Base-by-base conservation (phyloP, 768 basidiomycete species). In the Boletus rufocinnamomeus region DNA sequence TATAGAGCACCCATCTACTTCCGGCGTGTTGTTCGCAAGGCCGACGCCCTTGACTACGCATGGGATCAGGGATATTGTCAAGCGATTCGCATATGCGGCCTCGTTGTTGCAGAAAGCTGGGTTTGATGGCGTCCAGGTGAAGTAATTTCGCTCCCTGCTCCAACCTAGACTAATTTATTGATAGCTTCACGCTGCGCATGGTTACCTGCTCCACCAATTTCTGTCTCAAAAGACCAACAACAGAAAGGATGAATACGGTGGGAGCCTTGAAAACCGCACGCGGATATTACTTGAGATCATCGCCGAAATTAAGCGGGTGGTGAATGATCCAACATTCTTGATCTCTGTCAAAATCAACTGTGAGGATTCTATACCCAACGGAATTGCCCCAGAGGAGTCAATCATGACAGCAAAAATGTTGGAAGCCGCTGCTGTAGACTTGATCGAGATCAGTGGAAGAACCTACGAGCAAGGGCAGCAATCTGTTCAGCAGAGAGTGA, bases 71-170 rank as follows among this genome's bases (percentile, higher is more conserved):
- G 80, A 84, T 54, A 81, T 82, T 56, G 68, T 81, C 23, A 35
- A 72, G n/a, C 70, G 80, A 13, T 88, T 81, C 62, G 81, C 76
- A 6, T 72, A 76, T 16, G 85, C 83, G 2, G 85, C 88, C 4
- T 73, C 73, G 28, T 84, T 84, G 13, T 75, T 86, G 11, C 65
- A 76, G 47, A 63, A 66, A 23, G 87, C 88, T 28, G 88, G 85
- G 0, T 90, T 90, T 60, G 88, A 91, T 59, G 89, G 87, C 16
- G 75, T 83, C 6, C 83, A 86, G 72, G 72, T 80, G 44, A 59
- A 30, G 3, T 11, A 16, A 48, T 40, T 28, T 21, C 14, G n/a
- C 6, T 13, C 17, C 27, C 25, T 28, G 10, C 38, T 16, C 4
- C 14, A 4, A 41, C 8, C 8, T 14, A 16, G 0, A 4, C 43